Evolutionary conservation across 331 rosid species (phyloP), one percentile per base, ranked within the genome.

Genomic region (Acacia pycnantha): DNA sequence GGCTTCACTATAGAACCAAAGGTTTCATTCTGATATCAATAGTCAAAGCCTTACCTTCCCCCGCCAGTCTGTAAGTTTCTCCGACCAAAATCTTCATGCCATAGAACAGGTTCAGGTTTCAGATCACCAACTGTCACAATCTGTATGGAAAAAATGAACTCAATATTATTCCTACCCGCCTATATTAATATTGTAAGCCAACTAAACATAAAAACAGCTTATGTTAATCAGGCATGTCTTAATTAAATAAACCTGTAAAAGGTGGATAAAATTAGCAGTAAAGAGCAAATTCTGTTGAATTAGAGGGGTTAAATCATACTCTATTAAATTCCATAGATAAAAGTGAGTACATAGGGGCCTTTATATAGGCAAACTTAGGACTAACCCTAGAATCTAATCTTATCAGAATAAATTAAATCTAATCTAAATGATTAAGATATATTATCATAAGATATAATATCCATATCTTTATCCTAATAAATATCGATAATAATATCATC

Each of bases 11-110:
- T 70, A 76, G 46, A 73, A 51, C 68, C 44, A 18, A 53, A 54
- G 73, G 24, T 37, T 76, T 76, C 16, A 31, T 74, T 14, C 46
- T 13, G 21, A 66, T 3, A 74, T 68, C 62, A 6, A 40, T 16
- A 53, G 29, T 46, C 18, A 14, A 70, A 72, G 56, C 35, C 76
- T 48, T 82, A 82, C 89, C 88, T 86, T 77, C 56, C 53, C 53
- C 18, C 53, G 7, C 41, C 46, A 10, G 53, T 82, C 6, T 82
- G 79, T 1, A 1, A 37, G 79, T 77, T 79, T 89, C 94, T 88
- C 88, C 97, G 80, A 41, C 96, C 98, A 4, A 82, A 71, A 74
- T 92, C 98, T 87, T 96, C 98, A 84, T 96, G 99, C 99, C 99
- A 94, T 46, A 91, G 80, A 81, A 64, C 92, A 67, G 97, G 98